A percentile compares a stretch with the other conserved stretches of the same genome.
Evolutionary conservation across 768 basidiomycete genomes (phyloP).

Genomic region (Lentinus tigrinus): DNA sequence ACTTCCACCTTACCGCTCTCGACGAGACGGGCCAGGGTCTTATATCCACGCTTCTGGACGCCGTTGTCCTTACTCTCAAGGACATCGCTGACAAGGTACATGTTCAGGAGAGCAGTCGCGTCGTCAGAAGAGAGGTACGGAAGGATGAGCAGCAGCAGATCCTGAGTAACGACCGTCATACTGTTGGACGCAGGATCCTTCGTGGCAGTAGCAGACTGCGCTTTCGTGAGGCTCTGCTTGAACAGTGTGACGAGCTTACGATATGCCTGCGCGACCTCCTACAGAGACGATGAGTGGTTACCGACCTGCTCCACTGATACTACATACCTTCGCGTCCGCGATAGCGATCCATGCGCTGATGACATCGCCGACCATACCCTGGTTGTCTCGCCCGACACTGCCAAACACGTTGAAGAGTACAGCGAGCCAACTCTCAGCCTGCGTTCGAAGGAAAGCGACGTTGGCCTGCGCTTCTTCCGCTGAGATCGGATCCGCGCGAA

Average conservation of each 20-base stretch:
- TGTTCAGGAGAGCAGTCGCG: slow-evolving; percentile 59
- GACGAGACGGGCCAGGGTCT: slow-evolving; percentile 75
- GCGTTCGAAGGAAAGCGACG: slow-evolving; percentile 66
- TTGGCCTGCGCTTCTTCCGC: slow-evolving; percentile 63
- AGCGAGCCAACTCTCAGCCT: slow-evolving; percentile 91
- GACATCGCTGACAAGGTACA: slow-evolving; percentile 67
- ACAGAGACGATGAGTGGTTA: background rate
- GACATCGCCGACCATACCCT: slow-evolving; percentile 82
- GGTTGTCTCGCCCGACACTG: slow-evolving; percentile 69
- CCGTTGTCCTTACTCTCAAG: slow-evolving; percentile 79
- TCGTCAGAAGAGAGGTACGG: slow-evolving; percentile 69
- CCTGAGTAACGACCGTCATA: slow-evolving; percentile 66
- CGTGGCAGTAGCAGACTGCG: slow-evolving; percentile 32
- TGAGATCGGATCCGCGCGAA: slow-evolving; percentile 40
- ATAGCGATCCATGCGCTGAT: slow-evolving; percentile 86
- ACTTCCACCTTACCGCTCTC: slow-evolving; percentile 57
- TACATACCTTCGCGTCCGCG: slow-evolving; percentile 64
- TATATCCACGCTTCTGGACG: slow-evolving; percentile 94
- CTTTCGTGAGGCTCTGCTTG: slow-evolving; percentile 55
- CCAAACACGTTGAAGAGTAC: slow-evolving; percentile 98
- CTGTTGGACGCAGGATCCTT: slow-evolving; percentile 41
- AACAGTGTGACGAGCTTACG: slow-evolving; percentile 73
- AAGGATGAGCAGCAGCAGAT: slow-evolving; percentile 82
- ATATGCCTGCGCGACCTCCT: slow-evolving; percentile 84
- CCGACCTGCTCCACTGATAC: background rate